Conservation (phyloP, 139 green algal species). For the Ettlia oleoabundans region DNA sequence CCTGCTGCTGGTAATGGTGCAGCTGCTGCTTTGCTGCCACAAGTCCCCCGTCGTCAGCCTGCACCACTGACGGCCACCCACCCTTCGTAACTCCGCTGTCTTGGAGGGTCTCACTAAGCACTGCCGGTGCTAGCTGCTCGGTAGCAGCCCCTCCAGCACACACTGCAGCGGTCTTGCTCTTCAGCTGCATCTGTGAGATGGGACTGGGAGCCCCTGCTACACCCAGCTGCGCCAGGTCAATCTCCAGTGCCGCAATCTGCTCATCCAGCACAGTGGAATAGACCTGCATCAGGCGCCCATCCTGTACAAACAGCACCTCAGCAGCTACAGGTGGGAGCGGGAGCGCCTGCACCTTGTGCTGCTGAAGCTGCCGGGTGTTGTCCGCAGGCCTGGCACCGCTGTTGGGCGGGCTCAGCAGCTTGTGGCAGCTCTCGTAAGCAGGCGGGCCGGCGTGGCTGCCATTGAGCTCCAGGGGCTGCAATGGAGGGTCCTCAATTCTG, state of each 20-base stretch:
- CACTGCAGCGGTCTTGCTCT: no score
- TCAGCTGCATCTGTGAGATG: slow-evolving; percentile 15
- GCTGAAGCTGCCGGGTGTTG: not conserved
- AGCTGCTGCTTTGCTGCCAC: not conserved
- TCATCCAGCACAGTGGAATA: slow-evolving; percentile 26
- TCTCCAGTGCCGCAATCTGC: slow-evolving; percentile 37
- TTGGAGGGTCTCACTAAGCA: no score
- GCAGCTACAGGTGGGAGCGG: not conserved
- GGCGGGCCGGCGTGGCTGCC: not conserved
- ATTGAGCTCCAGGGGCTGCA: no score
- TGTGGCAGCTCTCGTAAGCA: not conserved
- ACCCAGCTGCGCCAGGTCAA: slow-evolving; percentile 20
- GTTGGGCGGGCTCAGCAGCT: not conserved
- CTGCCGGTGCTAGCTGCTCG: no score
- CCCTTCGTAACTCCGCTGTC: no score
- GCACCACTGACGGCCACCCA: not conserved
- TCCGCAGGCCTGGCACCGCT: not conserved
- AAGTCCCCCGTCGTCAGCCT: not conserved
- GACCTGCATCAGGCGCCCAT: not conserved
- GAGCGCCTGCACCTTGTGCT: not conserved
- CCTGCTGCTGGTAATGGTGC: no score
- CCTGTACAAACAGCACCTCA: not conserved
- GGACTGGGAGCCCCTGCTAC: slow-evolving; percentile 1
- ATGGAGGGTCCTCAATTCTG: not conserved
- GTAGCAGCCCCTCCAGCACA: no score